A percentile compares a stretch with the other conserved stretches of the same genome.
These are phyloP conservation scores for Leucoagaricus sp. DNA, from an alignment of 1,284 basidiomycete genomes.

Conservation along the genomic window DNA sequence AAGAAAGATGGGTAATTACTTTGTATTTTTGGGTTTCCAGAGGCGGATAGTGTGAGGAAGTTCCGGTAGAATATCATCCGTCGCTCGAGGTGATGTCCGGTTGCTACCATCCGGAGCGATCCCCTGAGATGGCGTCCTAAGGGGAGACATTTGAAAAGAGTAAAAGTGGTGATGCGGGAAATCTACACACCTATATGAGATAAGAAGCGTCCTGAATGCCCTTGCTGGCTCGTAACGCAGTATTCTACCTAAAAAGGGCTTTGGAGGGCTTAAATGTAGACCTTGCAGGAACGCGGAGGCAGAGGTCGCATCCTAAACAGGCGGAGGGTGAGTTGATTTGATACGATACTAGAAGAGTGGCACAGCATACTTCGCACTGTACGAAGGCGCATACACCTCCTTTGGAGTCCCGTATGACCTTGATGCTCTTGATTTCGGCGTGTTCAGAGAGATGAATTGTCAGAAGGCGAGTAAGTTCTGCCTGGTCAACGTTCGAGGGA, in stretches of 20 bases:
- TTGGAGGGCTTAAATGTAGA: constrained; percentile 54
- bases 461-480: constrained; percentile 58
- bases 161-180: not conserved
- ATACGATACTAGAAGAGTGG: not conserved
- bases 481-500: constrained; percentile 64
- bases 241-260: constrained; percentile 65
- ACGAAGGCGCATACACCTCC: constrained; percentile 79
- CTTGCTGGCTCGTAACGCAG: constrained; percentile 78
- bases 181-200: constrained; percentile 66
- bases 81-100: constrained; percentile 16
- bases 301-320: constrained; percentile 52
- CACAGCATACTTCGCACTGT: constrained; percentile 66
- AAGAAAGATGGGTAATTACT: constrained; percentile 32
- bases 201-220: constrained; percentile 68
- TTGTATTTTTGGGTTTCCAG: constrained; percentile 45
- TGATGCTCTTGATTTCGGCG: constrained; percentile 64
- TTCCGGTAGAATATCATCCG: constrained; percentile 33
- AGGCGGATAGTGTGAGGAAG: constrained; percentile 57
- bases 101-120: constrained; percentile 24
- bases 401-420: constrained; percentile 73
- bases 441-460: constrained; percentile 64
- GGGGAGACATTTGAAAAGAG: not conserved
- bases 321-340: constrained; percentile 19
- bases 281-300: constrained; percentile 60
- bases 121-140: not conserved